These are phyloP conservation scores for Trichosporon sp. DNA, from an alignment of 1,284 basidiomycete species.

Conservation along the genomic window DNA sequence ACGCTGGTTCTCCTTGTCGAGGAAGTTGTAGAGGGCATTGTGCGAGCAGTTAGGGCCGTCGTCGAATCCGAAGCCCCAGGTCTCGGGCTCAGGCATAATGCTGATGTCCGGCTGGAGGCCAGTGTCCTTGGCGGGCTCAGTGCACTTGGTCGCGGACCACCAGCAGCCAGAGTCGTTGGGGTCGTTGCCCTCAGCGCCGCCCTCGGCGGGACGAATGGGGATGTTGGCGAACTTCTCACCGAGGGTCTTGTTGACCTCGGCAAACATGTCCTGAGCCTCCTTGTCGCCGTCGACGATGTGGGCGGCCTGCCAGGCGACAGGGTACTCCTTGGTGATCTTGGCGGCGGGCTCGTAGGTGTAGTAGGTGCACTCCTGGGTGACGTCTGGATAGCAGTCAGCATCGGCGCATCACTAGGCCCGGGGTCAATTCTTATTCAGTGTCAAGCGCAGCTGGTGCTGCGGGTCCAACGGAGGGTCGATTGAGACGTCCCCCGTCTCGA, in stretches of 20 bases:
- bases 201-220: not conserved
- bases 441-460: not conserved
- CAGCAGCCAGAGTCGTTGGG: constrained; percentile 27
- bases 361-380: constrained; percentile 26
- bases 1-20: constrained; percentile 52
- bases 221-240: constrained; percentile 6
- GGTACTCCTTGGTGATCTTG: constrained; percentile 34
- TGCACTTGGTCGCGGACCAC: constrained; percentile 49
- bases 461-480: not conserved
- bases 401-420: too few species aligned
- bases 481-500: not conserved
- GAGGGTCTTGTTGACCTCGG: constrained; percentile 32
- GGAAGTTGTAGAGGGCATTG: constrained; percentile 55
- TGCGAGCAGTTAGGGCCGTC: constrained; percentile 54
- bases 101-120: constrained; percentile 47
- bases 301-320: constrained; percentile 44
- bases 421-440: not conserved
- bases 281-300: constrained; percentile 49
- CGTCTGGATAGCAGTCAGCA: constrained; percentile 8
- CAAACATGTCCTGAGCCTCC: constrained; percentile 41
- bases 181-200: constrained; percentile 1
- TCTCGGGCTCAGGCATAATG: constrained; percentile 52
- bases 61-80: constrained; percentile 55
- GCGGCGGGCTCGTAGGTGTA: constrained; percentile 42
- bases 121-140: constrained; percentile 32